A percentile compares a stretch with the other conserved stretches of the same genome.
Evolutionary conservation across 31 red algal genomes (phyloP).

Genomic region (Porphyra umbilicalis): DNA sequence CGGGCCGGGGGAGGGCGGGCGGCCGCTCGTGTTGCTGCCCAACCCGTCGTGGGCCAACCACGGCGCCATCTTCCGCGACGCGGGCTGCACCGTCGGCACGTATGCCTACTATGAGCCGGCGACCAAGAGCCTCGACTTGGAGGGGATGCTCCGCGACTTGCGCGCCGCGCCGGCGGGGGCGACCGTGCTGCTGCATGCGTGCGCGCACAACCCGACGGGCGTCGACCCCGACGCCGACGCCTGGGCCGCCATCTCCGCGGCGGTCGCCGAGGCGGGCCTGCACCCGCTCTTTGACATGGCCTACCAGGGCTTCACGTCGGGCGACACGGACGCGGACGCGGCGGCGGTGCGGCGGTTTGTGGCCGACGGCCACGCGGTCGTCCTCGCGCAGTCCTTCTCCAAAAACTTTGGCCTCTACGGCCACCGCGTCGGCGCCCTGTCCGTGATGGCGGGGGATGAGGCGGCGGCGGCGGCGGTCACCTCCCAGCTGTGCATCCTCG

Average conservation of each 20-base stretch:
- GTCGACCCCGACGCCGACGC: constrained; percentile 49
- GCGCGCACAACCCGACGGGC: constrained; percentile 94
- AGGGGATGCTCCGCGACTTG: constrained; percentile 42
- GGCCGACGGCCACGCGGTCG: constrained; percentile 41
- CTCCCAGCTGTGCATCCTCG: constrained; percentile 63
- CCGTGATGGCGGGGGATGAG: constrained; percentile 24
- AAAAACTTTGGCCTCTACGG: constrained; percentile 97
- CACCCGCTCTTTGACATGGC: constrained; percentile 86
- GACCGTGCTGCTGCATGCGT: constrained; percentile 83
- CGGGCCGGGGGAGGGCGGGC: neutral
- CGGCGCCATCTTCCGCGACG: constrained; percentile 42
- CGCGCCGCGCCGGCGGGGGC: constrained; percentile 34
- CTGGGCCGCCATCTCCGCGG: constrained; percentile 49
- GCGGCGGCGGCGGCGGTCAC: constrained; percentile 29
- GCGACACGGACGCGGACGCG: constrained; percentile 67
- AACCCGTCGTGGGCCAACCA: constrained; percentile 89
- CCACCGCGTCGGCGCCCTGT: constrained; percentile 74
- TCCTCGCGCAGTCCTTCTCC: constrained; percentile 69
- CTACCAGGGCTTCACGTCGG: constrained; percentile 93
- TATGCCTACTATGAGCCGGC: constrained; percentile 70
- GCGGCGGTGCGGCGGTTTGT: constrained; percentile 50
- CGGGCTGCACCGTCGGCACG: constrained; percentile 36
- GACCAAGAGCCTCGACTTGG: constrained; percentile 46
- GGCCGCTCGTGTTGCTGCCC: constrained; percentile 46
- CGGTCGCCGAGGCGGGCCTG: constrained; percentile 29